Evolutionary conservation across 139 green algal species (phyloP), one percentile per base, ranked within the genome.

Genomic region (Tetradesmus obliquus): DNA sequence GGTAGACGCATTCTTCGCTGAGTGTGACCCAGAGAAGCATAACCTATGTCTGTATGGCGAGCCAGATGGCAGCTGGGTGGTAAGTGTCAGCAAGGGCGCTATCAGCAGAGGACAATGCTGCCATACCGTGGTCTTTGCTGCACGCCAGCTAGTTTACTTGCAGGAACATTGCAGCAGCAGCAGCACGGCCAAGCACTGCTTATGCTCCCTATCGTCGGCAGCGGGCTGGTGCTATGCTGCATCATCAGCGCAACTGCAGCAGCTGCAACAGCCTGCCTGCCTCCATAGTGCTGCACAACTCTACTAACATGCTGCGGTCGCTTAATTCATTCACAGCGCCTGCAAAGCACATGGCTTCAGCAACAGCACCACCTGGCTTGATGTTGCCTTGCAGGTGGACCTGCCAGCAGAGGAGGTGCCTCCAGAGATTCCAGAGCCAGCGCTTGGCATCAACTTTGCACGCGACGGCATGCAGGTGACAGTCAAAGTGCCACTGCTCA

Each of bases 391-490:
- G 9, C 60, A 88, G 84, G 98, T 99, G 19, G 96, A 97, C 86
- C 91, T 99, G 32, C 98, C 98, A 15, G 98, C 96, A 13, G 98
- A 99, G 89, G 98, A 99, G 91, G 98, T 99, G 55, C 98, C 98
- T 1, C 98, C 98, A 2, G 98, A 99, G 94, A 94, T 99, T 80
- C 98, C 98, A 13, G 98, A 99, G 94, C 98, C 98, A 3, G 98
- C 97, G 79, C 93, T 99, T 19, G 98, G 98, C 51, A 99, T 99
- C 83, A 99, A 99, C 95, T 99, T 99, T 92, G 98, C 98, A 1
- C 89, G 98, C 0, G 97, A 99, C 90, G 97, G 97, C 51, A 99
- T 99, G 97, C 51, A 87, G 90, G 87, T 91, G 7, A 32, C 53
- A 0, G 7, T 71, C 55, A 66, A 91, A 60, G 9, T 32, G 19